Evolutionary conservation across 495 filamentous ascomycete species (phyloP).

Genomic region (Penicillium paxilli): DNA sequence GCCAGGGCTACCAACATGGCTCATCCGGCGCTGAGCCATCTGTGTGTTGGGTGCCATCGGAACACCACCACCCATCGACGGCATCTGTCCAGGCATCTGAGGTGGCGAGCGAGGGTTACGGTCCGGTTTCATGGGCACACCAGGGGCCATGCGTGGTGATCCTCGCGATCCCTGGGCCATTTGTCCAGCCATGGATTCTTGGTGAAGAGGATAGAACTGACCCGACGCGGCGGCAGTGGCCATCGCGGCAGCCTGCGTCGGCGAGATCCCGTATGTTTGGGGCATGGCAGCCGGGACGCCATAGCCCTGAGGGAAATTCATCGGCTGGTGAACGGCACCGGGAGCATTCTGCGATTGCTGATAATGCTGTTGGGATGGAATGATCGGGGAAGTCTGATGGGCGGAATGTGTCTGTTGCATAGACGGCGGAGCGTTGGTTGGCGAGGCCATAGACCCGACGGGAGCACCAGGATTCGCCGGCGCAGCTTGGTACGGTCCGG

Average conservation of each 20-base stretch:
- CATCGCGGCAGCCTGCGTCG: slow-evolving; percentile 57
- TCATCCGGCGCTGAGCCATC: slow-evolving; percentile 50
- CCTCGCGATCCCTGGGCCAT: slow-evolving; percentile 47
- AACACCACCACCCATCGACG: slow-evolving; percentile 51
- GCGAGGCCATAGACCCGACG: slow-evolving; percentile 52
- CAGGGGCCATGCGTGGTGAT: slow-evolving; percentile 50
- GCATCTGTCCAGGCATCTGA: slow-evolving; percentile 51
- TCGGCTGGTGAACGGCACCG: slow-evolving; percentile 49
- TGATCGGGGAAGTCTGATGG: slow-evolving; percentile 53
- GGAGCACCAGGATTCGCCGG: slow-evolving; percentile 46
- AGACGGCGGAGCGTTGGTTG: slow-evolving; percentile 51
- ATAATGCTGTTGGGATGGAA: slow-evolving; percentile 54
- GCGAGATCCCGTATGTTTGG: slow-evolving; percentile 50
- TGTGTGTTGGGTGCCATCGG: slow-evolving; percentile 45
- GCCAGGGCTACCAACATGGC: slow-evolving; percentile 52
- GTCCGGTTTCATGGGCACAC: slow-evolving; percentile 51
- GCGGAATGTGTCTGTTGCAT: slow-evolving; percentile 50
- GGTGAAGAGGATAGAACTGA: slow-evolving; percentile 49
- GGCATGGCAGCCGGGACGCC: slow-evolving; percentile 49
- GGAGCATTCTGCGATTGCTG: slow-evolving; percentile 48
- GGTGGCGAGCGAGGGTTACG: slow-evolving; percentile 52
- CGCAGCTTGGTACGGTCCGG: slow-evolving; percentile 47
- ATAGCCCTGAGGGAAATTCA: slow-evolving; percentile 55
- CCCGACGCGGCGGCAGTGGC: slow-evolving; percentile 57
- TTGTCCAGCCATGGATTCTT: slow-evolving; percentile 49